A percentile compares a stretch with the other conserved stretches of the same genome.
Conservation (phyloP, 495 filamentous ascomycete species). For the Trichoderma parareesei region DNA sequence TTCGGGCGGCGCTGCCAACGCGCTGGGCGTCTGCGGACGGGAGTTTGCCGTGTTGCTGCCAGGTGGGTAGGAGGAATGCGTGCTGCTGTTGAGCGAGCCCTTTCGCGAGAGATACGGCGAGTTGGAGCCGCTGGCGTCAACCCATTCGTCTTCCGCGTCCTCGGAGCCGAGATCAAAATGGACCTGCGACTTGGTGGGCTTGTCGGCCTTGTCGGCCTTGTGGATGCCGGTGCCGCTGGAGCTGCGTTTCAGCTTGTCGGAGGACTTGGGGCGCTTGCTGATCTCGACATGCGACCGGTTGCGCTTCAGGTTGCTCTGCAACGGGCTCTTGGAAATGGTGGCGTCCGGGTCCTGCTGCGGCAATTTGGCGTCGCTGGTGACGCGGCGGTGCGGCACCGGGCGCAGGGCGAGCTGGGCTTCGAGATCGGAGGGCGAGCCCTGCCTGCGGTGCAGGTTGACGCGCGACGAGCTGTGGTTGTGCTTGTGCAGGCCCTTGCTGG, state of each 20-base stretch:
- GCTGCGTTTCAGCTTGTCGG: constrained; percentile 36
- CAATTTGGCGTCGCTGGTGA: constrained; percentile 35
- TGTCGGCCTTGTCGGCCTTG: not conserved
- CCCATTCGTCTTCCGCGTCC: constrained; percentile 43
- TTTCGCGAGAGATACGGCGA: constrained; percentile 46
- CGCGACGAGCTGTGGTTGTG: constrained; percentile 28
- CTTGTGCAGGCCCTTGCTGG: constrained; percentile 37
- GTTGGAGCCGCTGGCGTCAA: constrained; percentile 46
- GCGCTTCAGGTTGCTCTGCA: constrained; percentile 37
- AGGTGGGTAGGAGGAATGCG: constrained; percentile 21
- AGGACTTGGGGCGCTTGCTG: constrained; percentile 38
- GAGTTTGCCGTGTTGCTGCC: constrained; percentile 17
- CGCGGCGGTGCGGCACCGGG: constrained; percentile 33
- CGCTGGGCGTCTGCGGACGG: constrained; percentile 9
- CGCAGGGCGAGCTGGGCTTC: constrained; percentile 28
- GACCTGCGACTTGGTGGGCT: constrained; percentile 28
- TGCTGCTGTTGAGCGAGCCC: constrained; percentile 34
- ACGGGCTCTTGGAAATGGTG: constrained; percentile 38
- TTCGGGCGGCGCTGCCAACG: constrained; percentile 12
- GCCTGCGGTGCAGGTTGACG: constrained; percentile 11
- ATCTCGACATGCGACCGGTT: constrained; percentile 42
- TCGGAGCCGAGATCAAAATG: constrained; percentile 46
- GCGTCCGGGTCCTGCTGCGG: constrained; percentile 26
- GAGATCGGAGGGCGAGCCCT: constrained; percentile 19
- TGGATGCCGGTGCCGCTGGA: constrained; percentile 21